Conservation (phyloP, 1,284 basidiomycete genomes). For the Ustilago bromivora region DNA sequence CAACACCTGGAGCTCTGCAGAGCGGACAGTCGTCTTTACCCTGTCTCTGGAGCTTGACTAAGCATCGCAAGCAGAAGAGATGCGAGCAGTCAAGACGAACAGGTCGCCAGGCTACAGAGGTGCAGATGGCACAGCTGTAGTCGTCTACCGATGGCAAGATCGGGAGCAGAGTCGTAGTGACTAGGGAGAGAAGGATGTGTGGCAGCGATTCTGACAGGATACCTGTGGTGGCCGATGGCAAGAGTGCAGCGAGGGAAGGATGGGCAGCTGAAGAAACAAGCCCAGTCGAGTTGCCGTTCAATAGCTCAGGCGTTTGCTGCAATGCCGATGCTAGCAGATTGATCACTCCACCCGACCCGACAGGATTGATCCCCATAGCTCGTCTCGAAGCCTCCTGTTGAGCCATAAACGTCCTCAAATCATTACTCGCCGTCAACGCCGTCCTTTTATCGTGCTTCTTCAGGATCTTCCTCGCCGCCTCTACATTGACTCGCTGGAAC, state of each 20-base stretch:
- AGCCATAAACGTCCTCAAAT: constrained; percentile 58
- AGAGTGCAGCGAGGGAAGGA: constrained; percentile 58
- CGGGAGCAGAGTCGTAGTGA: constrained; percentile 86
- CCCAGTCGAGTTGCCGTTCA: constrained; percentile 25
- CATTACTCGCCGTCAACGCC: constrained; percentile 71
- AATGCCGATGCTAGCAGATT: constrained; percentile 38
- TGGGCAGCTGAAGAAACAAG: constrained; percentile 53
- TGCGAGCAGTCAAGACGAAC: constrained; percentile 87
- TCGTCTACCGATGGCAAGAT: constrained; percentile 84
- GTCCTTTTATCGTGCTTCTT: constrained; percentile 96
- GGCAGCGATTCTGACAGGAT: constrained; percentile 73
- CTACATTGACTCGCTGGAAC: constrained; percentile 82
- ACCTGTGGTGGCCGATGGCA: constrained; percentile 60
- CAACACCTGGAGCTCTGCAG: constrained; percentile 72
- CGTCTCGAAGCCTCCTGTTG: constrained; percentile 54
- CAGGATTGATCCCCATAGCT: constrained; percentile 38
- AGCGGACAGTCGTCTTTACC: constrained; percentile 85
- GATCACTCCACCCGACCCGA: constrained; percentile 43
- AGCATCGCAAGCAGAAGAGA: constrained; percentile 88
- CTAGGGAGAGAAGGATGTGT: constrained; percentile 83
- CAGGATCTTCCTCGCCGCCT: constrained; percentile 78
- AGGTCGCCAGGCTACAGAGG: constrained; percentile 70
- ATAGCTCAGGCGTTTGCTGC: constrained; percentile 15
- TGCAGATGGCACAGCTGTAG: constrained; percentile 73
- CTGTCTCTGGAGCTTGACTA: constrained; percentile 93